A percentile compares a stretch with the other conserved stretches of the same genome.
phyloP scores from a whole-genome alignment of 1,284 basidiomycete genomes.

The Sporisorium reilianum region DNA sequence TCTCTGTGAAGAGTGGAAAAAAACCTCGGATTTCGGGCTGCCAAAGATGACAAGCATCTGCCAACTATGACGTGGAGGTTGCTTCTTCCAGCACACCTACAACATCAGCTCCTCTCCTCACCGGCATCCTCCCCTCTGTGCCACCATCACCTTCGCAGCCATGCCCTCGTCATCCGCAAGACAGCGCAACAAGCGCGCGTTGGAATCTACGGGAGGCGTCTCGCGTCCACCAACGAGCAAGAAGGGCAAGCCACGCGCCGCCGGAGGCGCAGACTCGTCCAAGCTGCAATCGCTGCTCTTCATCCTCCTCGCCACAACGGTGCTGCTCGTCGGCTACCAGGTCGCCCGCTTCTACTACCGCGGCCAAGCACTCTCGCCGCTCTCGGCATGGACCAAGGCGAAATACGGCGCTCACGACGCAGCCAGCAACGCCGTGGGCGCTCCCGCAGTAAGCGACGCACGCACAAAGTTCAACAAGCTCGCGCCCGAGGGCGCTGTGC shows the following conservation, averaged over 20 bases:
- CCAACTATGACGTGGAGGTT: constrained; percentile 39
- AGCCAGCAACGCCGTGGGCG: constrained; percentile 13
- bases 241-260: constrained; percentile 16
- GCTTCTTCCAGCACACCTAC: neutral
- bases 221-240: constrained; percentile 19
- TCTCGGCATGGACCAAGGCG: constrained; percentile 37
- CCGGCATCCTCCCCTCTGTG: neutral
- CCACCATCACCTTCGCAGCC: neutral
- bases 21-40: constrained; percentile 17
- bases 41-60: constrained; percentile 20
- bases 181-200: constrained; percentile 48
- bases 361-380: constrained; percentile 25
- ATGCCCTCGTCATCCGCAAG: constrained; percentile 46
- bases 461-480: constrained; percentile 42
- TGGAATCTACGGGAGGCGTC: constrained; percentile 34
- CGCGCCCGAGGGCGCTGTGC: constrained; percentile 31
- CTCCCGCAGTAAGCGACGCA: constrained; percentile 5
- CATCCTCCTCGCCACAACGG: constrained; percentile 33
- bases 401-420: constrained; percentile 35
- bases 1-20: neutral
- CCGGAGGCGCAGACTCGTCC: constrained; percentile 8
- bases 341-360: constrained; percentile 45
- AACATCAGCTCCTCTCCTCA: neutral
- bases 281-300: constrained; percentile 42
- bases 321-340: constrained; percentile 38